Percentiles rank a stretch among this genome's conserved stretches.
Conservation (phyloP, 257 asterid species). For the Lantana camara region DNA sequence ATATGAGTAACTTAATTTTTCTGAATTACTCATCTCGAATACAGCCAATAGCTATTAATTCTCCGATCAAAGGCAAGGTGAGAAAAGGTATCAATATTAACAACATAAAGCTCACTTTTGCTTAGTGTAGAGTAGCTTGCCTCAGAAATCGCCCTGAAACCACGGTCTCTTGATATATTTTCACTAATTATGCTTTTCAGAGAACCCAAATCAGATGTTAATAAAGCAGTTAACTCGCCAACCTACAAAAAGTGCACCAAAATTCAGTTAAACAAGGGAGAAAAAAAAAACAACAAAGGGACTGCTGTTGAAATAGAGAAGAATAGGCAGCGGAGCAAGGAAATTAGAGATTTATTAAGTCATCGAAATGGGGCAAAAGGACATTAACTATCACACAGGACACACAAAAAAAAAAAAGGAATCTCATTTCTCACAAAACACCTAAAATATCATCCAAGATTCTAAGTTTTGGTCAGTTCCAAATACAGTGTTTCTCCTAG, state of each 20-base stretch:
- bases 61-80: conserved; percentile 26
- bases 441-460: not conserved
- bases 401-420: not conserved
- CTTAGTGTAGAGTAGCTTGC: conserved; percentile 83
- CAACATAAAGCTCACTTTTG: conserved; percentile 70
- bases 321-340: conserved; percentile 7
- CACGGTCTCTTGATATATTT: conserved; percentile 95
- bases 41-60: conserved; percentile 3
- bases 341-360: not conserved
- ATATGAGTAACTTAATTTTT: no score
- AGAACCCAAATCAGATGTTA: conserved; percentile 93
- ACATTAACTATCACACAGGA: not conserved
- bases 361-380: not conserved
- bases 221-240: conserved; percentile 86
- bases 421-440: conserved; percentile 16
- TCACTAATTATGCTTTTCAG: conserved; percentile 86
- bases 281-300: not conserved
- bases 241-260: conserved; percentile 55
- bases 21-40: no score
- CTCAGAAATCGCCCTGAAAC: conserved; percentile 97
- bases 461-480: no score
- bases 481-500: no score
- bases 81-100: conserved; percentile 27
- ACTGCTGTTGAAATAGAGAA: not conserved
- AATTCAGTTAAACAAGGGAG: conserved; percentile 21